Evolutionary conservation across 495 filamentous ascomycete species (phyloP).

Genomic region (Tuber melanosporum): DNA sequence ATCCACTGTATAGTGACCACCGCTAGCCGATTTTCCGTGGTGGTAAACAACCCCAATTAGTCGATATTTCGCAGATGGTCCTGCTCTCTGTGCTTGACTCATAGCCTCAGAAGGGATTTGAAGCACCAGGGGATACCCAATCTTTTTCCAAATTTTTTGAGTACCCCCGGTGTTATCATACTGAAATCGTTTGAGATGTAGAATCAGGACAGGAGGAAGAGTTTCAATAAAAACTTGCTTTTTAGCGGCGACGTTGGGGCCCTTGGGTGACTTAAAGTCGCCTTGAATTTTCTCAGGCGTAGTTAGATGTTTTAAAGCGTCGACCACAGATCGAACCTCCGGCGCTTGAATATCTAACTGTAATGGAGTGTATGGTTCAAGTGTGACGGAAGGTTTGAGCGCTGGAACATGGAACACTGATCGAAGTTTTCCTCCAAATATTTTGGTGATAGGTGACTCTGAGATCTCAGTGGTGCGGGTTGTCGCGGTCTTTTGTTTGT

Average conservation of each 20-base stretch:
- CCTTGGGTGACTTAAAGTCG: conserved; percentile 76
- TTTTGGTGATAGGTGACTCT: conserved; percentile 81
- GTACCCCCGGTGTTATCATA: conserved; percentile 86
- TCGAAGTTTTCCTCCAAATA: conserved; percentile 86
- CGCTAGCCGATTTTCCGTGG: conserved; percentile 89
- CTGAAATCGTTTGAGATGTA: conserved; percentile 95
- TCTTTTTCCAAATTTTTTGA: conserved; percentile 97
- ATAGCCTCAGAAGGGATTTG: conserved; percentile 94
- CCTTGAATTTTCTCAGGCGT: conserved; percentile 76
- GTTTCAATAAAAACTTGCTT: conserved; percentile 96
- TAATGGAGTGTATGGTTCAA: conserved; percentile 88
- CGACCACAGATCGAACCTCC: conserved; percentile 79
- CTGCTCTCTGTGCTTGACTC: conserved; percentile 63
- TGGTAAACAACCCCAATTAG: conserved; percentile 94
- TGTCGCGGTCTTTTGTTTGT: conserved; percentile 76
- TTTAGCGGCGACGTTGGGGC: conserved; percentile 66
- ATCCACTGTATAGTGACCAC: conserved; percentile 95
- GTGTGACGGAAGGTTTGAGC: conserved; percentile 78
- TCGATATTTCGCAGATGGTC: conserved; percentile 67
- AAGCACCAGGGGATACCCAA: conserved; percentile 88
- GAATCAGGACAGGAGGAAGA: conserved; percentile 81
- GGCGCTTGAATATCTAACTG: conserved; percentile 87
- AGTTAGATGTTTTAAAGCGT: conserved; percentile 80
- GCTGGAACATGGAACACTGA: conserved; percentile 85
- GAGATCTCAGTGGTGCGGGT: conserved; percentile 79